A percentile compares a stretch with the other conserved stretches of the same genome.
These are phyloP conservation scores for Pleurotus sapidus DNA, from an alignment of 768 basidiomycete species.

Conservation along the genomic window DNA sequence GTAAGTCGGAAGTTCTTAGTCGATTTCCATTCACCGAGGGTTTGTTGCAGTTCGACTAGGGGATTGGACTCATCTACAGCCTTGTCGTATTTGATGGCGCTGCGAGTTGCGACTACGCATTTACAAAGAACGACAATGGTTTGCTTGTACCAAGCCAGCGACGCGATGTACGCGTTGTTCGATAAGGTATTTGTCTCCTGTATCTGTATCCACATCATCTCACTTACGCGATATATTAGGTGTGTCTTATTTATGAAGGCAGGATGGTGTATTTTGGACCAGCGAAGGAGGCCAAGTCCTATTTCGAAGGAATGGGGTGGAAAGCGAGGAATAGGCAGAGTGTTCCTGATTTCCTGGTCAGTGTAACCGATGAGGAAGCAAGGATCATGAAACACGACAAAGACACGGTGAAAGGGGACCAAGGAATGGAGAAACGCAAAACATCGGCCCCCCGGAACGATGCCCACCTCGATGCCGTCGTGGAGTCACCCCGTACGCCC, in stretches of 20 bases:
- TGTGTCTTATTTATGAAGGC: slow-evolving; percentile 55
- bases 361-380: slow-evolving; percentile 38
- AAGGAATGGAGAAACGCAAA: too few species aligned
- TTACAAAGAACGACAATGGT: slow-evolving; percentile 44
- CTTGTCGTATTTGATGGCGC: slow-evolving; percentile 56
- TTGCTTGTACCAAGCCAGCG: slow-evolving; percentile 61
- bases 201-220: too few species aligned
- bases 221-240: background rate
- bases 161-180: slow-evolving; percentile 44
- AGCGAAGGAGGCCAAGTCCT: slow-evolving; percentile 55
- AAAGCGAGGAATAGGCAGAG: slow-evolving; percentile 57
- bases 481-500: background rate
- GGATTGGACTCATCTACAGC: slow-evolving; percentile 56
- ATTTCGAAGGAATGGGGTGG: slow-evolving; percentile 72
- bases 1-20: slow-evolving; percentile 29
- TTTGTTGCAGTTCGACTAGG: slow-evolving; percentile 41
- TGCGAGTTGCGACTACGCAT: slow-evolving; percentile 52
- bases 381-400: background rate
- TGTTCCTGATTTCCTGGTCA: slow-evolving; percentile 62
- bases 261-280: slow-evolving; percentile 55
- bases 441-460: background rate
- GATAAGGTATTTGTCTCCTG: slow-evolving; percentile 41
- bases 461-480: background rate
- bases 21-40: slow-evolving; percentile 10
- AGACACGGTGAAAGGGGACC: too few species aligned